These are phyloP conservation scores for Ganoderma sinense DNA, from an alignment of 1,284 basidiomycete species.

Conservation along the genomic window DNA sequence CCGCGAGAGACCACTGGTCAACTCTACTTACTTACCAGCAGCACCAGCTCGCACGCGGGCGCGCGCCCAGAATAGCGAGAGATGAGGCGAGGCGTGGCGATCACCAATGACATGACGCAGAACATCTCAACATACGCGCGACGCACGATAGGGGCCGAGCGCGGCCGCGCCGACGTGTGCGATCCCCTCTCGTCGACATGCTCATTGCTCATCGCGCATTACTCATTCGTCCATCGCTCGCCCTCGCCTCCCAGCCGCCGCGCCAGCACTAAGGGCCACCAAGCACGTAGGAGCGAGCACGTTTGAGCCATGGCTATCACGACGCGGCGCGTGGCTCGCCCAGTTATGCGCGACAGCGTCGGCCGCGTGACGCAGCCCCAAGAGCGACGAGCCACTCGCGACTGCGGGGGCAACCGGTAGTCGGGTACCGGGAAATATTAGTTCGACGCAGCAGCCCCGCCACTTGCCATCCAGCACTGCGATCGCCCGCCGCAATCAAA, in stretches of 20 bases:
- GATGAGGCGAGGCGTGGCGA: no score
- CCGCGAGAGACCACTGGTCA: no score
- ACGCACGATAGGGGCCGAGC: background rate
- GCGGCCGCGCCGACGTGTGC: no score
- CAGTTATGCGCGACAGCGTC: background rate
- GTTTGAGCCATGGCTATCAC: background rate
- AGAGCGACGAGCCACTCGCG: background rate
- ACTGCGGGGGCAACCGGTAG: background rate
- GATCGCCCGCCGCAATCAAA: slow-evolving; percentile 6
- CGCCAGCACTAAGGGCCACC: no score
- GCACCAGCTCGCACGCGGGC: no score
- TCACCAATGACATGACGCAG: background rate
- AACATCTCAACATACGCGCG: background rate
- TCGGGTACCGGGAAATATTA: background rate
- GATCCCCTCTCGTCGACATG: background rate
- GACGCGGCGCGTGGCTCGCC: background rate
- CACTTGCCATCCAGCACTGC: background rate
- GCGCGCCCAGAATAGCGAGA: background rate
- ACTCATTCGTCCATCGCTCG: background rate
- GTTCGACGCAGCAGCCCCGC: slow-evolving; percentile 6
- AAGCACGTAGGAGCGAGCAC: background rate
- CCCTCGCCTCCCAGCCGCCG: background rate
- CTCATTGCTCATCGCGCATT: no score
- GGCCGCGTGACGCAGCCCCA: slow-evolving; percentile 9
- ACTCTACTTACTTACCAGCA: no score